Base-by-base conservation (phyloP, 257 asterid species). In the Coffea canephora region DNA sequence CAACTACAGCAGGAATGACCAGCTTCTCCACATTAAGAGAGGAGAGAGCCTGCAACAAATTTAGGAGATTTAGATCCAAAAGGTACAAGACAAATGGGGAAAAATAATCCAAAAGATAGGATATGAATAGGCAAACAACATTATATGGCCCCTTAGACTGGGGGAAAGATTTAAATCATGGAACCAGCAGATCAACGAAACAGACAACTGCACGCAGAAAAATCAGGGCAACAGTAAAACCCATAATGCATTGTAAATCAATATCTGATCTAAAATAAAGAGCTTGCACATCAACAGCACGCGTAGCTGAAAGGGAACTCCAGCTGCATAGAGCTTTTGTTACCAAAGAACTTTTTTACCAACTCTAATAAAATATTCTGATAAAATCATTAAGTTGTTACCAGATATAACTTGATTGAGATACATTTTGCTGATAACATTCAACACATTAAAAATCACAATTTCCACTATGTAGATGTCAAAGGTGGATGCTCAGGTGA, bases 1-100 rank as follows among this genome's bases (percentile, higher is more conserved):
- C 95, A 49, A 95, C 79, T 80, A 96, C 88, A 67, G 99, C 98
- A 25, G 98, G 99, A 81, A 96, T 92, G 43, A 96, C 92, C 81
- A 96, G 86, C 71, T 87, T 89, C 86, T 87, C 88, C 73, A 96
- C 92, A 76, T 90, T 91, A 78, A 96, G 89, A 79, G 93, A 87
- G 84, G 83, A 25, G 70, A 96, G 98, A 80, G 87, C 93, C 99
- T 96, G 91, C 27, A 75, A 21, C 59, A 43, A 46, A 75, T 46
- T 39, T 6, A 43, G 74, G 39, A 71, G 5, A 18, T 15, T n/a
- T 61, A 73, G 12, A 1, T 48, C n/a, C 52, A 62, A 19, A 45
- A 66, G 73, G 9, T 45, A 57, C 48, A 43, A 49, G n/a, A 75
- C 10, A 48, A 2, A 25, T 41, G 11, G 5, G 43, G 5, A 5